A percentile compares a stretch with the other conserved stretches of the same genome.
phyloP scores from a whole-genome alignment of 257 asterid genomes.

The Catharanthus roseus region DNA sequence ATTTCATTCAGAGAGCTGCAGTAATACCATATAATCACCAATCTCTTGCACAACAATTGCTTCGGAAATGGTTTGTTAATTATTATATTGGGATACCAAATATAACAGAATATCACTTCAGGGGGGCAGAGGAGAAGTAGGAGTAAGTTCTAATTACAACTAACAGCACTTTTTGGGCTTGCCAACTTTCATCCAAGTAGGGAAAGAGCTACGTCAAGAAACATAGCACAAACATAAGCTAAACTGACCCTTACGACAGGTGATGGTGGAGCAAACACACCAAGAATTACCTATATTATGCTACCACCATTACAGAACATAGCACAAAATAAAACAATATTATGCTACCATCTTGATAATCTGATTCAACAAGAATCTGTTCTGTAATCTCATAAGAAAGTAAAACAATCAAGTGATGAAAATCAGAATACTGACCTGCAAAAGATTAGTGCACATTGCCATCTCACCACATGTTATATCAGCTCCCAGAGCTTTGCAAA shows the following conservation, averaged over 20 bases:
- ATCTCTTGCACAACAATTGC: not conserved
- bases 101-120: not conserved
- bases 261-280: not conserved
- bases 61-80: not conserved
- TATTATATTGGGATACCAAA: not conserved
- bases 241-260: not conserved
- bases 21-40: not conserved
- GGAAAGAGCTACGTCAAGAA: too few relatives aligned
- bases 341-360: not conserved
- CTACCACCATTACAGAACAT: too few relatives aligned
- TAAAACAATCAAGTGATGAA: not conserved
- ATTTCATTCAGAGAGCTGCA: not conserved
- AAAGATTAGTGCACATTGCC: slow-evolving; percentile 98
- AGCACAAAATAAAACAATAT: not conserved
- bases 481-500: slow-evolving; percentile 92
- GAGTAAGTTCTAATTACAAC: not conserved
- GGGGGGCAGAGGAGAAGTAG: not conserved
- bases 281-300: not conserved
- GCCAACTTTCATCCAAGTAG: too few relatives aligned
- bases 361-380: not conserved
- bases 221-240: not conserved
- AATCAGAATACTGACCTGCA: slow-evolving; percentile 52
- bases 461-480: slow-evolving; percentile 98
- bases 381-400: not conserved
- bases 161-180: not conserved